Conservation (phyloP, 2,329 filamentous ascomycete species). For the Curvularia spicifera region DNA sequence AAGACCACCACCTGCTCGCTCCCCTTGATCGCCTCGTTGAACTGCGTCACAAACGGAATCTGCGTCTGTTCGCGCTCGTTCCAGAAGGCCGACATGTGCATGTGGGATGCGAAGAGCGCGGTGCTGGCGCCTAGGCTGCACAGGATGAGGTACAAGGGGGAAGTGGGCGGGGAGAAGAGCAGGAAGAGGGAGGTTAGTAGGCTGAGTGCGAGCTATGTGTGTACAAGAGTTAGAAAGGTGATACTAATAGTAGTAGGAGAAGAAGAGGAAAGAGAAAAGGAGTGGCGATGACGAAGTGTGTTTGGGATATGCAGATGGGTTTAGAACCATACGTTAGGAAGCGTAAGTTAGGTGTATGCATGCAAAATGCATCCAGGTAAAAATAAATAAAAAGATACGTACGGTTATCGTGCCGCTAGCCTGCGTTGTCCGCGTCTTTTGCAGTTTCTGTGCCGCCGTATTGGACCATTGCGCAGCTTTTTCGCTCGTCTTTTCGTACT, state of each 20-base stretch:
- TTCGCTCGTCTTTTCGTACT: slow-evolving; percentile 45
- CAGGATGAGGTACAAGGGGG: too few species aligned
- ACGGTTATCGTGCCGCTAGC: slow-evolving; percentile 40
- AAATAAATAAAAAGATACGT: too few species aligned
- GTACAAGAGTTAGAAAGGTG: too few species aligned
- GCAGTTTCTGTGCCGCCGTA: slow-evolving; percentile 40
- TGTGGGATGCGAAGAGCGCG: slow-evolving; percentile 23
- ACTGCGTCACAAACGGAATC: slow-evolving; percentile 46
- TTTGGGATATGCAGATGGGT: too few species aligned
- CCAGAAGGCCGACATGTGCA: slow-evolving; percentile 46
- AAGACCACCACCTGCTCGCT: slow-evolving; percentile 38
- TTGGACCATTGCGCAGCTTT: slow-evolving; percentile 48
- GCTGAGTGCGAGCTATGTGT: slow-evolving; percentile 1
- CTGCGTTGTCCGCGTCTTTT: slow-evolving; percentile 48
- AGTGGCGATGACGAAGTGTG: too few species aligned
- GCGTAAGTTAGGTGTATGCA: too few species aligned
- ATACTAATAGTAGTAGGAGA: too few species aligned
- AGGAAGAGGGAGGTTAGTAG: slow-evolving; percentile 29
- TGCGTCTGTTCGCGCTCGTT: slow-evolving; percentile 39
- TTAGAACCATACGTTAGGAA: too few species aligned
- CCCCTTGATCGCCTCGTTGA: slow-evolving; percentile 47
- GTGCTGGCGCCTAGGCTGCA: slow-evolving; percentile 20
- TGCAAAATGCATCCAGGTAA: too few species aligned
- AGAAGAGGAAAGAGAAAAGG: too few species aligned
- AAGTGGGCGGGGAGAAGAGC: slow-evolving; percentile 18